These are phyloP conservation scores for Mallotus repandus DNA, from an alignment of 441 rosid species.

Conservation along the genomic window DNA sequence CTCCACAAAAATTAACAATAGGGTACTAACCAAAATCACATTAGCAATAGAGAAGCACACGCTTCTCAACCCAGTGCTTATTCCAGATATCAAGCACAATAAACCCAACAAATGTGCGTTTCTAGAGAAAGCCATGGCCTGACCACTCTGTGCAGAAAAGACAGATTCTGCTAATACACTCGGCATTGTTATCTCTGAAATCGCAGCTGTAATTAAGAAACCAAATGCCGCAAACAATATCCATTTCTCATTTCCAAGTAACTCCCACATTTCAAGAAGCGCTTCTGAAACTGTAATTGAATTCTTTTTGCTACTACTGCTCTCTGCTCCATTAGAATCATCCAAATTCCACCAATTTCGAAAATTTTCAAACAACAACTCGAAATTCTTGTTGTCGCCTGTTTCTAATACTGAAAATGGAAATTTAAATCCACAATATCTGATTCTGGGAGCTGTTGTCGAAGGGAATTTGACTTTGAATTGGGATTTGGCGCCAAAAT, in stretches of 20 bases:
- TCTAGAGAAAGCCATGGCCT: conserved; percentile 30
- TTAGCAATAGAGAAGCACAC: conserved; percentile 52
- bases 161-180: conserved; percentile 44
- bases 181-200: conserved; percentile 56
- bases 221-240: conserved; percentile 37
- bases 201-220: conserved; percentile 43
- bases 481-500: not conserved
- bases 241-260: conserved; percentile 43
- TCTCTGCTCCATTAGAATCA: conserved; percentile 18
- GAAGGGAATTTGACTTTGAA: conserved; percentile 10
- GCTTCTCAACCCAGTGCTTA: conserved; percentile 56
- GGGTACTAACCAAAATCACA: conserved; percentile 39
- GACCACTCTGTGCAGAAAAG: conserved; percentile 45
- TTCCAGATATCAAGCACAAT: conserved; percentile 47
- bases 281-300: conserved; percentile 29
- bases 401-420: not conserved
- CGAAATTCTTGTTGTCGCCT: not conserved
- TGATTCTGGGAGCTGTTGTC: conserved; percentile 2
- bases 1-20: not conserved
- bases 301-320: conserved; percentile 6
- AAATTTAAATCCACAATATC: conserved; percentile 14
- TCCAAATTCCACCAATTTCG: conserved; percentile 37
- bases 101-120: conserved; percentile 35
- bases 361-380: conserved; percentile 2
- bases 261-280: conserved; percentile 36